A percentile compares a stretch with the other conserved stretches of the same genome.
Evolutionary conservation across 768 basidiomycete genomes (phyloP).

Genomic region (Fomitopsis serialis): DNA sequence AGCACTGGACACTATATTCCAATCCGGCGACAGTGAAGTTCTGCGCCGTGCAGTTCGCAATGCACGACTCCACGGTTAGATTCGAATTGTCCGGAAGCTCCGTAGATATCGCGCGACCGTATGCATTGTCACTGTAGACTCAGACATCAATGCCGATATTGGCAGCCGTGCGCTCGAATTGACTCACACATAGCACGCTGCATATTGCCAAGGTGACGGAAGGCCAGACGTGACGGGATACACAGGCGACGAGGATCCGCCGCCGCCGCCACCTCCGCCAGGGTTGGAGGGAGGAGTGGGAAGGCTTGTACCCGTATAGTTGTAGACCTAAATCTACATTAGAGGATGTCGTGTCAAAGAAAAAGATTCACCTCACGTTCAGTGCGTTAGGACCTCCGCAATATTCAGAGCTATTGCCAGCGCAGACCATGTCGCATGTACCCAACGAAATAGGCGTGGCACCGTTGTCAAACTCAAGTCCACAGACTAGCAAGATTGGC

Average conservation of each 20-base stretch:
- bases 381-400: conserved; percentile 71
- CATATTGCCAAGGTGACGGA: conserved; percentile 53
- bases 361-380: conserved; percentile 28
- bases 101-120: conserved; percentile 54
- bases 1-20: conserved; percentile 53
- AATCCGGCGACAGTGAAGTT: conserved; percentile 65
- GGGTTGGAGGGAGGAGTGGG: conserved; percentile 19
- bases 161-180: background rate
- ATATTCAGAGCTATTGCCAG: conserved; percentile 55
- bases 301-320: conserved; percentile 60
- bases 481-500: conserved; percentile 40
- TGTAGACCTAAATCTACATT: conserved; percentile 34
- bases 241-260: conserved; percentile 21
- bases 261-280: too few relatives aligned
- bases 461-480: conserved; percentile 36
- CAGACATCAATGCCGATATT: background rate
- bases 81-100: conserved; percentile 31
- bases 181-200: conserved; percentile 55
- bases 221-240: conserved; percentile 48
- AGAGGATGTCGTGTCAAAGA: background rate
- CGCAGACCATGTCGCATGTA: conserved; percentile 65
- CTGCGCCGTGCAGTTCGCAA: conserved; percentile 46
- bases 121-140: conserved; percentile 46
- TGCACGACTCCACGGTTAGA: conserved; percentile 60
- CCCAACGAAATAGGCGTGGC: conserved; percentile 41